These are phyloP conservation scores for Rhodotorula taiwanensis DNA, from an alignment of 768 basidiomycete species.

Conservation along the genomic window DNA sequence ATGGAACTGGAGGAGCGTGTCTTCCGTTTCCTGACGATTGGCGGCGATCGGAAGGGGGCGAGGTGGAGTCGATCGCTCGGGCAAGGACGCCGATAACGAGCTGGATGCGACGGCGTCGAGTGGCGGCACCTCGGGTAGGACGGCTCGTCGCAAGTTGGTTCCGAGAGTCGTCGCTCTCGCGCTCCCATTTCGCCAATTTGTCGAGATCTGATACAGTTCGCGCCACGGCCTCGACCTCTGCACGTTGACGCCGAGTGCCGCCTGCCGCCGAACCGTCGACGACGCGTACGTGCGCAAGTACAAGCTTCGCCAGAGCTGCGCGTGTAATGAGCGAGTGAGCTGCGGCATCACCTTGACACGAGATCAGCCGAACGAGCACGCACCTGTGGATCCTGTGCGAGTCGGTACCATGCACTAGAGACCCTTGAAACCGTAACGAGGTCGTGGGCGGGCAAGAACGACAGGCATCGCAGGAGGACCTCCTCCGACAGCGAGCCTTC, in stretches of 20 bases:
- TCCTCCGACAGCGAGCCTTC: constrained; percentile 31
- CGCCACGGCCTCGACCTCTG: constrained; percentile 15
- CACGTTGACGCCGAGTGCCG: neutral
- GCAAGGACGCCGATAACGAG: too few species aligned
- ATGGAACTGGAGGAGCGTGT: constrained; percentile 26
- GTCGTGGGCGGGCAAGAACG: constrained; percentile 18
- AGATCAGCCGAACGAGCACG: neutral
- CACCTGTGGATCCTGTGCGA: constrained; percentile 32
- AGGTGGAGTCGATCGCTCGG: too few species aligned
- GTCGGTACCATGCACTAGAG: constrained; percentile 18
- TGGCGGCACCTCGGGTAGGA: constrained; percentile 6
- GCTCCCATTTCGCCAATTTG: constrained; percentile 25
- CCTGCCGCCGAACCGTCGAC: neutral
- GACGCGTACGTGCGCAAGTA: constrained; percentile 27
- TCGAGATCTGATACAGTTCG: constrained; percentile 29
- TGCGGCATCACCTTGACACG: too few species aligned
- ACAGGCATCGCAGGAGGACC: constrained; percentile 27
- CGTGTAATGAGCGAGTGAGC: neutral
- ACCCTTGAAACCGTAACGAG: constrained; percentile 24
- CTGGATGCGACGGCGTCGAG: too few species aligned
- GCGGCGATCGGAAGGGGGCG: too few species aligned
- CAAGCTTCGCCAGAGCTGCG: constrained; percentile 25
- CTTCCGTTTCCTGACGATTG: neutral
- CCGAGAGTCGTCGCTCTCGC: constrained; percentile 12
- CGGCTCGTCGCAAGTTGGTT: neutral